Base-by-base conservation (phyloP, 108 stramenopile species). In the Conticribra guillardii region DNA sequence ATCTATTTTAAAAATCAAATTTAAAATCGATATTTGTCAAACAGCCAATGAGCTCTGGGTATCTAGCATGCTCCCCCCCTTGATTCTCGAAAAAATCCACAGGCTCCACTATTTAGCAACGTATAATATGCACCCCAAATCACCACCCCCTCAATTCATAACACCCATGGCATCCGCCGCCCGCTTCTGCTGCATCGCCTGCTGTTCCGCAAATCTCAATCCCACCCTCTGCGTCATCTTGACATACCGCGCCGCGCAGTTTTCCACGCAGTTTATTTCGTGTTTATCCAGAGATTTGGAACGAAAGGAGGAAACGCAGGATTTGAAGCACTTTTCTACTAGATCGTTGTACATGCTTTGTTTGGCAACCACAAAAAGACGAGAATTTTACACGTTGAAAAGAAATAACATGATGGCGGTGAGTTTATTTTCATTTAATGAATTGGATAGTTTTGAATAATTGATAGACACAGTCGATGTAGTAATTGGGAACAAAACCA, bases 191-290 rank as follows among this genome's bases (percentile, higher is more conserved):
- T 92, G 89, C 87, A 95, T 78, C 7, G 94, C 94, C 74, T 95
- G 94, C 74, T 92, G 88, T 57, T 95, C 94, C 2, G 89, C 89
- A 74, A 95, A 95, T 34, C 94, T 73, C 52, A 95, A 73, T 66
- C 94, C 94, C 34, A 92, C 91, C 50, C 94, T 62, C 67, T 95
- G 91, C 4, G 94, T 91, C 91, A 91, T 95, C 71, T 92, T 92
- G 64, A 95, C 75, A 74, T 90, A 95, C 17, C 94, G 78, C 18
- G 68, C 79, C 23, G 89, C 87, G 54, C 85, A 85, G 60, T 87
- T 64, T 56, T 85, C 85, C 17, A 90, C 58, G 56, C 94, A 95
- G 15, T 81, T 46, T 16, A 64, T 83, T 62, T 95, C 94, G 48
- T 66, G 65, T 53, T 92, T 91, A 69, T 92, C 94, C 30, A 95